Evolutionary conservation across 257 asterid species (phyloP), one percentile per base, ranked within the genome.

Genomic region (Przewalskia tangutica): DNA sequence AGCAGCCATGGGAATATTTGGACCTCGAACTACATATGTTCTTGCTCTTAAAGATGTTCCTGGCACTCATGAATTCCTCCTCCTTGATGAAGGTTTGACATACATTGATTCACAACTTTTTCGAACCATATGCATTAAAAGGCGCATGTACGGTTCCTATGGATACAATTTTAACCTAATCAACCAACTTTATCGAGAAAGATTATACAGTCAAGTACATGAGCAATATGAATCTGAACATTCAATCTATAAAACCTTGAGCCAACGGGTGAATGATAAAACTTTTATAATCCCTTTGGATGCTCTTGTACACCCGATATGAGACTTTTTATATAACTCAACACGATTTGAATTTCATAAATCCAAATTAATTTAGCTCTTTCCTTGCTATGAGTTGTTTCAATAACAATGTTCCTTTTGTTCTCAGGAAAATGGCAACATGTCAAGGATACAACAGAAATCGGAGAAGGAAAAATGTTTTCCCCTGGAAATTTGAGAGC

Each of bases 1-100:
- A 75, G 95, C 99, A 38, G 99, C 99, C n/a, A 96, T 96, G 99
- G 99, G 99, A 48, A 96, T 96, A 66, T 96, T 86, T 11, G 99
- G 99, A 68, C 99, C 99, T 3, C 88, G 98, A 50, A 93, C 98
- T 6, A 94, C 99, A 0, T 96, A 96, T 59, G 98, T 94, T 85
- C 93, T 96, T 82, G 98, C 99, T 46, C 94, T 96, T 73, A 94
- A 96, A 84, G 98, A 96, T 81, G 44, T 77, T 38, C 98, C 99
- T 0, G 99, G 98, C 11, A 96, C 99, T n/a, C 98, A 96, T 73
- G 99, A 96, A 70, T 96, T 96, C 83, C 97, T 96, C 85, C 92
- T 96, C 60, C 99, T 95, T 1, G 99, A 95, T 67, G 99, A 95
- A 87, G 99, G 99, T 94, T 20, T 82, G 73, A 20, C 27, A 38